Percentiles rank a stretch among this genome's conserved stretches.
Evolutionary conservation across 1,284 basidiomycete species (phyloP).

Genomic region (Hemileia vastatrix): DNA sequence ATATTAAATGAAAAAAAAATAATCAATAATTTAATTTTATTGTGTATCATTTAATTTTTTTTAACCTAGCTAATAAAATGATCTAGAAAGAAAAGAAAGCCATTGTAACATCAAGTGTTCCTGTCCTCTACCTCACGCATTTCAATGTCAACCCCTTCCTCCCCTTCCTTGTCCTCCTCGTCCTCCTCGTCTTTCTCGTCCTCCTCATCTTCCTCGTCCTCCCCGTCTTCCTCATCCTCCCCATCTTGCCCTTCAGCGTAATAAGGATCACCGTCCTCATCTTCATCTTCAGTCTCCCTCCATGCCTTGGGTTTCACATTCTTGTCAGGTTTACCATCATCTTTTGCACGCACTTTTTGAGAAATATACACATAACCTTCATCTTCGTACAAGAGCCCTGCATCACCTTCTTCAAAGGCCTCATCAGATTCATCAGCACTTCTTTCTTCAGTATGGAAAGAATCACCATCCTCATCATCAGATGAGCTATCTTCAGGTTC

Average conservation of each 20-base stretch:
- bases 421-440: neutral
- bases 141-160: too few relatives aligned
- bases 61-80: too few relatives aligned
- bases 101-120: too few relatives aligned
- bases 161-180: neutral
- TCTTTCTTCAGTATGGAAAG: neutral
- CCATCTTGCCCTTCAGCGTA: neutral
- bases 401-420: neutral
- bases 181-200: neutral
- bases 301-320: too few relatives aligned
- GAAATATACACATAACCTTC: neutral
- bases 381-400: constrained; percentile 1
- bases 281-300: too few relatives aligned
- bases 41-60: too few relatives aligned
- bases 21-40: too few relatives aligned
- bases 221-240: neutral
- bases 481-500: neutral
- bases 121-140: too few relatives aligned
- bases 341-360: too few relatives aligned
- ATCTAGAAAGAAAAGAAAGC: too few relatives aligned
- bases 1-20: too few relatives aligned
- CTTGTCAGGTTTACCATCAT: too few relatives aligned
- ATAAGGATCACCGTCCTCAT: neutral
- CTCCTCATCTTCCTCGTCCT: neutral
- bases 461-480: neutral